Conservation (phyloP, 2,329 filamentous ascomycete genomes). For the Colletotrichum trifolii region DNA sequence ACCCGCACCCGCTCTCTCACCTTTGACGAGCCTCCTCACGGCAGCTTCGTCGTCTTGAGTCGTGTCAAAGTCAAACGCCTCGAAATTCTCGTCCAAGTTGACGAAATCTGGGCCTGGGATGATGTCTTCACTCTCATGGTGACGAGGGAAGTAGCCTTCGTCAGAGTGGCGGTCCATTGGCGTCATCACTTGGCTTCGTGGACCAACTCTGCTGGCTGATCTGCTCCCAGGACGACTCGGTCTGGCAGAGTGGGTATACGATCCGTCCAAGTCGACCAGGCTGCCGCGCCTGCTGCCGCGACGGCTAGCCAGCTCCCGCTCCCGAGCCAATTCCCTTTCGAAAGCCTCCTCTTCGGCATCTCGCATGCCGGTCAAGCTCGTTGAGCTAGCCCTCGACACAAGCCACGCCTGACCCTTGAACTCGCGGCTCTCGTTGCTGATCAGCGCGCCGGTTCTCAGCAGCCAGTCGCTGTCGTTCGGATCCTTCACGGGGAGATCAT, state of each 20-base stretch:
- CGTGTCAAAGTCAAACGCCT: slow-evolving; percentile 63
- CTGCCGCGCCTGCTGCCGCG: slow-evolving; percentile 61
- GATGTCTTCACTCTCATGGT: slow-evolving; percentile 47
- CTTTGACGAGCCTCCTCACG: slow-evolving; percentile 66
- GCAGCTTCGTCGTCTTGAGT: slow-evolving; percentile 68
- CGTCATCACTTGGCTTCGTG: slow-evolving; percentile 56
- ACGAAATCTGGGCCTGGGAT: slow-evolving; percentile 71
- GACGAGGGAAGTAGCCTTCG: slow-evolving; percentile 56
- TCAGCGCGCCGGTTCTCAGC: slow-evolving; percentile 69
- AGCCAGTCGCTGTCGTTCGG: slow-evolving; percentile 72
- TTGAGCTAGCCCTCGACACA: slow-evolving; percentile 72
- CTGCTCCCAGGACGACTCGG: slow-evolving; percentile 54
- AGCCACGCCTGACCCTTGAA: slow-evolving; percentile 78
- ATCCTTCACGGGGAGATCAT: slow-evolving; percentile 42
- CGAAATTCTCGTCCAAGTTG: slow-evolving; percentile 69
- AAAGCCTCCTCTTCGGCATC: slow-evolving; percentile 65
- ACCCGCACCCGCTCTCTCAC: slow-evolving; percentile 61
- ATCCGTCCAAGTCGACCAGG: slow-evolving; percentile 50
- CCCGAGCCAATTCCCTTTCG: slow-evolving; percentile 62
- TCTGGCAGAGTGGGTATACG: slow-evolving; percentile 37
- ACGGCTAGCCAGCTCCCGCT: slow-evolving; percentile 61
- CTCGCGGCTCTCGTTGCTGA: slow-evolving; percentile 71
- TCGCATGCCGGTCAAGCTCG: slow-evolving; percentile 64
- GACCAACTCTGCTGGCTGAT: slow-evolving; percentile 59
- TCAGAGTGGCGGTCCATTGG: slow-evolving; percentile 53